Evolutionary conservation across 1,284 basidiomycete species (phyloP), one percentile per base, ranked within the genome.

Genomic region (Trametes hirsuta): DNA sequence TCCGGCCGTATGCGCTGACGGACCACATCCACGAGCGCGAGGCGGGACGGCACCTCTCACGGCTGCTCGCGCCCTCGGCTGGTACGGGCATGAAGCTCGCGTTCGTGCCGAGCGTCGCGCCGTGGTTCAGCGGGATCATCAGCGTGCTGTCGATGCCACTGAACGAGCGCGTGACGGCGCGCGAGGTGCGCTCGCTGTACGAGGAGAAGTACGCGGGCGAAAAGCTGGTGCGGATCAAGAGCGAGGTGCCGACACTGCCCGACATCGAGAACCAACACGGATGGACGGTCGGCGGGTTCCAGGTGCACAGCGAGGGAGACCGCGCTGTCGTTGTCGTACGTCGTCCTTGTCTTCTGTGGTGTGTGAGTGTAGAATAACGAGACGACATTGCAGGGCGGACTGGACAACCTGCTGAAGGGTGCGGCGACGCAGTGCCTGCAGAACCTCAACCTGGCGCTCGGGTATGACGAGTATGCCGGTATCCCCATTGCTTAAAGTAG

Each of bases 21-120:
- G 96, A 97, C 76, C 97, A 99, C 77, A 98, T 99, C 71, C 97
- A 99, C 80, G 97, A 99, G 76, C 93, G 97, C 51, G 97, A 99
- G 76, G 93, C 95, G 0, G 87, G 87, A 2, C 79, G 80, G 60
- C 97, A 98, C 74, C 86, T 99, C 46, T 86, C 89, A 2, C 77
- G 74, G 15, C 84, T 97, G 35, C 72, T 85, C 35, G n/a, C 56
- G 0, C 10, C 52, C 14, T 62, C 73, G 9, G 50, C 64, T 12
- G 63, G 63, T 40, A 69, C 68, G 8, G 67, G 66, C 36, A 66
- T 97, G 63, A 84, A 88, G 63, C 74, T 98, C 35, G 92, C 90
- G 10, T 99, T 99, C 76, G 80, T 95, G 39, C 97, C 97, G 1
- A 80, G 82, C 50, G 94, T 98, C 14, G 90, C 89, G 0, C 91